Evolutionary conservation across 306 rosid genomes (phyloP), one percentile per base, ranked within the genome.

Genomic region (Leucaena leucocephala): DNA sequence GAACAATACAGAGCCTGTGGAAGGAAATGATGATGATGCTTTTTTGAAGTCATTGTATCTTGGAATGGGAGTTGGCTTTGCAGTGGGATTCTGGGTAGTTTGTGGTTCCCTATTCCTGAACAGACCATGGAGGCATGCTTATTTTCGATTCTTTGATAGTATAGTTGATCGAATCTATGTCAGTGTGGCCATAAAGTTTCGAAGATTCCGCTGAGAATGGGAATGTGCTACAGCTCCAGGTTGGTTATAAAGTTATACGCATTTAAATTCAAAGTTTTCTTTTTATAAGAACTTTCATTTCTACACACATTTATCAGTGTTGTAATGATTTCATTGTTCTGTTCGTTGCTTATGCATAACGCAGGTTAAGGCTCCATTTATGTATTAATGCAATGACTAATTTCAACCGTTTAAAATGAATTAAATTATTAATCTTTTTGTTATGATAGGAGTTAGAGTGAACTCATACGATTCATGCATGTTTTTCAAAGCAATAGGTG

Each of bases 1-100:
- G n/a, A 11, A 55, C 13, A 55, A n/a, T n/a, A n/a, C 62, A 55
- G 21, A 55, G 3, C 0, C 7, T 0, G 33, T 17, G 19, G 62
- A 55, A 55, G 34, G 34, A 55, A 55, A 7, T 55, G 62, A 17
- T 3, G 62, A n/a, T n/a, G 62, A 7, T 19, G 22, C 1, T 55
- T 55, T 55, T 55, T 55, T 19, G 39, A 61, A 33, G 44, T 35
- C 69, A 36, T 12, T 61, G 67, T 61, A 33, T 61, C 67, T 61
- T 61, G 67, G 67, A 8, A 61, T 61, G 67, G 40, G 69, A 63
- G 44, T 35, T 63, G 44, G 69, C 4, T 63, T 35, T 63, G 69
- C 69, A 2, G 69, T 63, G 43, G 44, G 69, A 17, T 63, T 63
- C 8, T 63, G 45, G 62, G 11, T 55, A 2, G 34, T 55, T 55